phyloP scores from a whole-genome alignment of 2,329 filamentous ascomycete species.

The Zarea fungicola region DNA sequence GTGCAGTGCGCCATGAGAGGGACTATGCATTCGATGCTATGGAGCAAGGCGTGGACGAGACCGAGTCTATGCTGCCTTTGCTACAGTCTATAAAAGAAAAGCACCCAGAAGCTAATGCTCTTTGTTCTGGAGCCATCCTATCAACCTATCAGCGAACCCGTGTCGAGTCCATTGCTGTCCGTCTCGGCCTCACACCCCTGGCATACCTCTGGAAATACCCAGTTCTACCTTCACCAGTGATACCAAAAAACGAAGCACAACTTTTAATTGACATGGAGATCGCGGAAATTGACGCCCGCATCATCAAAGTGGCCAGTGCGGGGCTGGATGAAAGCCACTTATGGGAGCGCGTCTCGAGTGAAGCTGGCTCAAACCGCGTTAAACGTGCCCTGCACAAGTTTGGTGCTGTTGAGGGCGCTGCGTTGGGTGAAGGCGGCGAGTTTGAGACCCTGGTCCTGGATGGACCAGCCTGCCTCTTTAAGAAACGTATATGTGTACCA shows the following conservation, averaged over 20 bases:
- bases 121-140: slow-evolving; percentile 87
- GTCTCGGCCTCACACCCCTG: slow-evolving; percentile 76
- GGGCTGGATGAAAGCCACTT: slow-evolving; percentile 76
- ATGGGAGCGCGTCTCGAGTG: slow-evolving; percentile 71
- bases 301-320: slow-evolving; percentile 91
- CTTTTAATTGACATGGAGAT: slow-evolving; percentile 77
- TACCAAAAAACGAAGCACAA: slow-evolving; percentile 39
- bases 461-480: slow-evolving; percentile 71
- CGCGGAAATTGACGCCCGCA: slow-evolving; percentile 75
- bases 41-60: slow-evolving; percentile 61
- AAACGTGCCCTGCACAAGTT: slow-evolving; percentile 59
- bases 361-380: slow-evolving; percentile 41
- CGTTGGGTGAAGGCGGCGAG: slow-evolving; percentile 89
- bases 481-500: slow-evolving; percentile 59
- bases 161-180: slow-evolving; percentile 85
- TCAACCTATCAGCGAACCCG: slow-evolving; percentile 94
- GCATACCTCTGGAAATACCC: slow-evolving; percentile 94
- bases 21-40: slow-evolving; percentile 53
- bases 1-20: slow-evolving; percentile 62
- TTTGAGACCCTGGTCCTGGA: slow-evolving; percentile 89
- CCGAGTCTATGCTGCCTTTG: slow-evolving; percentile 76
- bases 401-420: slow-evolving; percentile 61
- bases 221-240: slow-evolving; percentile 50
- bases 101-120: slow-evolving; percentile 78
- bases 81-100: slow-evolving; percentile 59